phyloP scores from a whole-genome alignment of 2,329 filamentous ascomycete genomes.

The Neopestalotiopsis rosae region DNA sequence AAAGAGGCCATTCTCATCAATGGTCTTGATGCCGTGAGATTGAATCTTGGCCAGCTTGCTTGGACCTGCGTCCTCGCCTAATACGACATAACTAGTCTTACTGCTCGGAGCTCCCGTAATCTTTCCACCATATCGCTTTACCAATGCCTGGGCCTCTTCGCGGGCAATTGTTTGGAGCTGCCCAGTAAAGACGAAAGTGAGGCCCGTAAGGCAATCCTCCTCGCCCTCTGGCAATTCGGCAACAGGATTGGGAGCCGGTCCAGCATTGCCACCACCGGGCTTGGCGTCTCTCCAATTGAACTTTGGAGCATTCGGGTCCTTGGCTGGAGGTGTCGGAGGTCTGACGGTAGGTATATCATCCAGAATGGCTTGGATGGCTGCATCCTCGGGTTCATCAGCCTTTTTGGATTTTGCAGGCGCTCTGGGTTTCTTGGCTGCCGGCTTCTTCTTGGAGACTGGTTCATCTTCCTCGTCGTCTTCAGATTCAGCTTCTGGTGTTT shows the following conservation, averaged over 20 bases:
- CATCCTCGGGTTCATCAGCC: constrained; percentile 68
- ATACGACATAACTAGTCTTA: constrained; percentile 92
- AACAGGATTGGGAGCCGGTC: constrained; percentile 65
- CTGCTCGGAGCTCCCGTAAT: constrained; percentile 84
- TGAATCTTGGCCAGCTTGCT: constrained; percentile 90
- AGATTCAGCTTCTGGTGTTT: constrained; percentile 58
- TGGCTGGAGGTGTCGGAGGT: constrained; percentile 81
- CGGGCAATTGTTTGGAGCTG: constrained; percentile 80
- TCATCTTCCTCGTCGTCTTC: constrained; percentile 62
- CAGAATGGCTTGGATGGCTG: constrained; percentile 81
- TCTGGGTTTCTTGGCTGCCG: constrained; percentile 62
- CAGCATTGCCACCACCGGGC: constrained; percentile 63
- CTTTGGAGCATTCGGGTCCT: constrained; percentile 68
- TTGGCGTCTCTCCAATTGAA: constrained; percentile 77
- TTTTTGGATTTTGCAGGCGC: constrained; percentile 71
- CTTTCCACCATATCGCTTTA: constrained; percentile 95
- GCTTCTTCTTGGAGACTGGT: constrained; percentile 55
- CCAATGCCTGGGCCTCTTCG: constrained; percentile 82
- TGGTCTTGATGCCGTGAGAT: constrained; percentile 82
- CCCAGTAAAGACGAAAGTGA: constrained; percentile 96
- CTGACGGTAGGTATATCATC: constrained; percentile 84
- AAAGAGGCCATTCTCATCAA: constrained; percentile 92
- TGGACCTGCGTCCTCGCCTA: constrained; percentile 89
- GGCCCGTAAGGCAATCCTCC: constrained; percentile 86
- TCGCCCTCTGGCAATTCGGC: constrained; percentile 81